A percentile compares a stretch with the other conserved stretches of the same genome.
phyloP scores from a whole-genome alignment of 768 basidiomycete genomes.

The Cyclocybe cylindracea region DNA sequence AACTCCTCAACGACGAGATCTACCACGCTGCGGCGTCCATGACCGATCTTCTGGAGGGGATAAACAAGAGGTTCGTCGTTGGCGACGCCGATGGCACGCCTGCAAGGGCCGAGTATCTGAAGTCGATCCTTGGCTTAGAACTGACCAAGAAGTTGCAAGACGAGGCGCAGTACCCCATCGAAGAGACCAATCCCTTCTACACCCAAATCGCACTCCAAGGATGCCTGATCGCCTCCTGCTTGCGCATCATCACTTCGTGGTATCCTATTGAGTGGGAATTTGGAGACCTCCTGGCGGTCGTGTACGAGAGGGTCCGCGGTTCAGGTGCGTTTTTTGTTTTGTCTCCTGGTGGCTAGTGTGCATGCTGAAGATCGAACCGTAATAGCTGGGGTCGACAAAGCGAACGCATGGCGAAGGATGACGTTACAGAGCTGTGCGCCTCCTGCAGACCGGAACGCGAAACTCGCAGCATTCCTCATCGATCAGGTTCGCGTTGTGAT shows the following conservation, averaged over 20 bases:
- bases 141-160: slow-evolving; percentile 29
- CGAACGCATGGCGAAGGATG: slow-evolving; percentile 23
- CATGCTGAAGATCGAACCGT: slow-evolving; percentile 1
- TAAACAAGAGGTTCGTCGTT: slow-evolving; percentile 25
- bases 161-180: slow-evolving; percentile 18
- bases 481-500: slow-evolving; percentile 24
- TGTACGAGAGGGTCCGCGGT: slow-evolving; percentile 37
- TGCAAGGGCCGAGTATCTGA: slow-evolving; percentile 26
- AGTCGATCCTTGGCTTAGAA: slow-evolving; percentile 33
- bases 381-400: slow-evolving; percentile 23
- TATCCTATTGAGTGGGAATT: slow-evolving; percentile 45
- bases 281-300: slow-evolving; percentile 34
- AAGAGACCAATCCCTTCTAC: slow-evolving; percentile 32
- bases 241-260: slow-evolving; percentile 42
- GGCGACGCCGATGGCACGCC: slow-evolving; percentile 12
- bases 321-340: slow-evolving; percentile 26
- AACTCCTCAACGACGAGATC: slow-evolving; percentile 38
- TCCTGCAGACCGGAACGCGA: slow-evolving; percentile 22
- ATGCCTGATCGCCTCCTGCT: slow-evolving; percentile 37
- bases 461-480: slow-evolving; percentile 20
- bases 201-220: slow-evolving; percentile 42
- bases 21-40: slow-evolving; percentile 42
- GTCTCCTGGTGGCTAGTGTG: background rate
- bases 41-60: slow-evolving; percentile 35
- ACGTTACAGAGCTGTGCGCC: slow-evolving; percentile 22